Base-by-base conservation (phyloP, 306 rosid genomes). In the Lathyrus oleraceus region DNA sequence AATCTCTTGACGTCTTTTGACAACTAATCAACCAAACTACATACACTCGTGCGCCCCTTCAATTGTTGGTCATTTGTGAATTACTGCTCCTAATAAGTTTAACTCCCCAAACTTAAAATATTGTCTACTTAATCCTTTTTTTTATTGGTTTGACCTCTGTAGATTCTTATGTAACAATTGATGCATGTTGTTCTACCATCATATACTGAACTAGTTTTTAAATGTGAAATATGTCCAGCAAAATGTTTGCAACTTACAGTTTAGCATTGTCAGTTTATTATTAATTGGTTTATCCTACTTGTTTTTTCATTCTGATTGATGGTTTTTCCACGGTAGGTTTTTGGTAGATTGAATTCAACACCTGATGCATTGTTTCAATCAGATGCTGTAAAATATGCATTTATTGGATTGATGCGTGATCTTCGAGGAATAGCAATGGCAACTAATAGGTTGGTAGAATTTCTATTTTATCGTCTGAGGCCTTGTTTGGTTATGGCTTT, bases 341-440 rank as follows among this genome's bases (percentile, higher is more conserved):
- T 79, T 7, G 45, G 53, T 32, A 56, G 69, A 39, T 67, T 79
- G 81, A 80, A 79, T 61, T 79, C 86, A 21, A 73, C 76, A 16
- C 73, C 86, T 10, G 81, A 75, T 39, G 79, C 70, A 56, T 13
- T 71, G 54, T 75, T 79, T 70, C 81, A 61, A 48, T 79, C 83
- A 21, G 86, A 82, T 63, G 63, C 76, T 21, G 76, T 73, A 59
- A 82, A 82, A 75, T 67, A 53, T 67, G 79, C 79, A 45, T 75
- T 82, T 30, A 71, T 82, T 62, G 86, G 86, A 58, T 64, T 82
- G 65, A 45, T 79, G 76, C 83, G 83, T 6, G 86, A 82, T 67
- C 86, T 82, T 20, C 75, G 83, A 48, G 86, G 86, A 16, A 71
- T 82, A 66, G 76, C 83, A 15, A 75, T 82, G 83, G 83, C 86